Evolutionary conservation across 2,329 filamentous ascomycete genomes (phyloP), one percentile per base, ranked within the genome.

Genomic region (Aschersonia sp.): DNA sequence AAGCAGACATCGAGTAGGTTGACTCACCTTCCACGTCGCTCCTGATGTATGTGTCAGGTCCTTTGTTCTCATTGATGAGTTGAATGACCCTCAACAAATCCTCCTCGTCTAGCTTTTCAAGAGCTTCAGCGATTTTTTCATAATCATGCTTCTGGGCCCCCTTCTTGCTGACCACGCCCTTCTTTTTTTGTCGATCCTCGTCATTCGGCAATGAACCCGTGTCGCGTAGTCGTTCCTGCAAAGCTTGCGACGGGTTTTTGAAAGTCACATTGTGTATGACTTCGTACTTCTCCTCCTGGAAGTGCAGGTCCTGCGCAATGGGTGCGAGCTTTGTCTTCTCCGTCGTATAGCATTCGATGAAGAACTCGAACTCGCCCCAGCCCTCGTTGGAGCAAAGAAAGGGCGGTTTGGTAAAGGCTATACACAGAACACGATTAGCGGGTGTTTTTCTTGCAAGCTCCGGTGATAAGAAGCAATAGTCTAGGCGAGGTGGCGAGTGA

Each of bases 291-390:
- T 82, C 74, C 55, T 82, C 75, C 56, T 79, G 75, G 66, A 98
- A 98, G 73, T 97, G 96, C 51, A 98, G 76, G 61, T 98, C 92
- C 65, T 98, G 92, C 46, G 74, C 69, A 54, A 98, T 74, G 51
- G 63, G 63, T 10, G 77, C 73, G 59, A 88, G 78, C 60, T 95
- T 91, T 50, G 83, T 84, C 73, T 96, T 96, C 66, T 92, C 88
- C 31, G 84, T 81, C 43, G 84, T 85, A 60, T 82, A 84, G 56
- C 94, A 76, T 52, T 85, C 80, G 59, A 97, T 92, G 45, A 73
- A 75, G 81, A 98, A 91, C 63, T 97, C 92, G 64, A 98, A 98
- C 69, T 97, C 92, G 60, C 92, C 92, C 92, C 92, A 98, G 56
- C 92, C 92, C 68, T 96, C 86, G 67, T 98, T 94, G 53, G 80